Evolutionary conservation across 805 yeast species (phyloP), one percentile per base, ranked within the genome.

Genomic region (Cyberlindnera sargentensis): DNA sequence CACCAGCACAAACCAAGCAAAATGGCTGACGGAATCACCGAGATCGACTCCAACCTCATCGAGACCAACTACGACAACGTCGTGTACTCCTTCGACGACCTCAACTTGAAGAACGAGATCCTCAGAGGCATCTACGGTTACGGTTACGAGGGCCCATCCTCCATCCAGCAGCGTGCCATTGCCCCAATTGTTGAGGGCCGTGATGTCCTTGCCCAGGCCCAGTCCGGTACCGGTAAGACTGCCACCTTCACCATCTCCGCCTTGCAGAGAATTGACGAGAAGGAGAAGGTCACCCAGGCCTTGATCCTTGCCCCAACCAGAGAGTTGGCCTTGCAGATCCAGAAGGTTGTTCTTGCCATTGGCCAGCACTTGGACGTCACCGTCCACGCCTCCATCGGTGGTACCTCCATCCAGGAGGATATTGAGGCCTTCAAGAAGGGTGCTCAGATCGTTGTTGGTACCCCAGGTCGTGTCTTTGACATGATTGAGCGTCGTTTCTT

Each of bases 161-260:
- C 98, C 47, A 93, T 91, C 73, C 99, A 91, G 75, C 93, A 88
- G 67, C 82, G 99, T 70, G 99, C 99, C 53, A 93, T 91, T 58
- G 73, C 84, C 70, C 99, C 95, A 68, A 90, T 93, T 66, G 82
- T 87, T 61, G 84, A 82, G 66, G 96, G 96, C 50, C 84, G 88
- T 68, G 98, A 91, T 70, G 95, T 89, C 47, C 80, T 91, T 56
- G 99, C 98, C 53, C 99, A 91, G 73, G 98, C 99, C 52, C 99
- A 91, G 74, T 88, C 96, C 40, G 99, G 99, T 72, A 91, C 99
- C 45, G 99, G 99, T 72, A 91, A 91, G 75, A 91, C 99, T 41
- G 99, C 98, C 58, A 91, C 99, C 45, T 91, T 91, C 76, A 79
- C 97, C 58, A 88, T 91, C 53, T 83, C 83, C 56, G 80, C 82